Base-by-base conservation (phyloP, 257 asterid species). In the Datura wrightii region DNA sequence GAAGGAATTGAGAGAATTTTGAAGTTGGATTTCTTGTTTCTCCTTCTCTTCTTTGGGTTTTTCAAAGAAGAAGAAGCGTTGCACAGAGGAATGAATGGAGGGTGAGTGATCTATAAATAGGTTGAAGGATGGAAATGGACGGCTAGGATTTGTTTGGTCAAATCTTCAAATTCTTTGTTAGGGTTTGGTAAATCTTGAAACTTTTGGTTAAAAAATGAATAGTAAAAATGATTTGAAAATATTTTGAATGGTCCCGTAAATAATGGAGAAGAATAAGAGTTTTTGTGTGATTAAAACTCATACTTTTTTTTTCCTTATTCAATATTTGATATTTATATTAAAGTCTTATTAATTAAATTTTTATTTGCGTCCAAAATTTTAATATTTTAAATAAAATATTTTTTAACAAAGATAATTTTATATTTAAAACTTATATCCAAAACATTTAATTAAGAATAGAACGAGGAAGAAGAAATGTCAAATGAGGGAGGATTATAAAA, bases 91-190 rank as follows among this genome's bases (percentile, higher is more conserved):
- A 63, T 46, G 66, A 2, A 24, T 3, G 56, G 37, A n/a, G 46
- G 9, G 1, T 0, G 56, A 56, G 71, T 39, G 85, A 52, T 84
- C 6, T 39, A 86, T 87, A 86, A 79, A 89, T 86, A 89, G 88
- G 82, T 70, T 36, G 72, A n/a, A 5, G 59, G n/a, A 4, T 8
- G 18, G 16, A 37, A 82, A 81, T 84, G 85, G 84, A 87, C 87
- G 90, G 85, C 5, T 46, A 11, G 46, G 90, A 89, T 87, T 81
- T 56, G 46, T 62, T 59, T 18, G 39, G 18, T 63, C 71, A 63
- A 0, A 63, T 63, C 0, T 31, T 63, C 5, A 36, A 18, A 36
- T 36, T 66, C 0, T 39, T 39, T 39, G 42, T 39, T 65, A 13
- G 19, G 5, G 31, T n/a, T 6, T 44, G 79, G 56, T 59, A 13